These are phyloP conservation scores for Pittosporum tobira DNA, from an alignment of 129 eudicot genomes.

Conservation along the genomic window DNA sequence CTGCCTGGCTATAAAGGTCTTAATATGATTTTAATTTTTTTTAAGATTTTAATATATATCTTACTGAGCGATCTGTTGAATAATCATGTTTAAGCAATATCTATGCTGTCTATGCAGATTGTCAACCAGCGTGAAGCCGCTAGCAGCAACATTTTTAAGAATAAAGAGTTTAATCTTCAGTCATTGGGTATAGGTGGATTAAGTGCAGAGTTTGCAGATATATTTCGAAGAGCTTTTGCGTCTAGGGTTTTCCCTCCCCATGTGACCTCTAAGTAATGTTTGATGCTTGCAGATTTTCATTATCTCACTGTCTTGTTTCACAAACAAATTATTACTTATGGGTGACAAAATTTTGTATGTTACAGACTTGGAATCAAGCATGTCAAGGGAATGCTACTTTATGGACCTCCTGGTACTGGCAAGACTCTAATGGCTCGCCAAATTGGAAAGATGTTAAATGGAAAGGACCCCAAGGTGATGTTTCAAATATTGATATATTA, in stretches of 20 bases:
- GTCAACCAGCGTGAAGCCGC: conserved; percentile 95
- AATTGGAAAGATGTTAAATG: conserved; percentile 93
- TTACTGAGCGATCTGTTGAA: conserved; percentile 1
- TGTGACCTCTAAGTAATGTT: conserved; percentile 75
- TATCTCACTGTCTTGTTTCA: not conserved
- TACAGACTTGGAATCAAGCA: conserved; percentile 86
- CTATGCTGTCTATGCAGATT: conserved; percentile 41
- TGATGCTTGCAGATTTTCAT: conserved; percentile 1
- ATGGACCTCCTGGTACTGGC: conserved; percentile 99
- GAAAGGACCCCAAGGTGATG: conserved; percentile 90
- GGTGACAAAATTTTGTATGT: conserved; percentile 8
- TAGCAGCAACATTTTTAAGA: conserved; percentile 84
- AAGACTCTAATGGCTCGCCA: conserved; percentile 99
- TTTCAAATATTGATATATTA: conserved; percentile 6
- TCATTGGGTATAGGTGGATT: conserved; percentile 92
- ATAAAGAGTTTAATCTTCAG: conserved; percentile 89
- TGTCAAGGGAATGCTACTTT: conserved; percentile 97
- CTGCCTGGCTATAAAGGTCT: not conserved
- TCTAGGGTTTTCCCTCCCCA: conserved; percentile 99
- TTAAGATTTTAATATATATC: too few species aligned
- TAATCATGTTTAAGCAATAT: not conserved
- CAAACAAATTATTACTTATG: not conserved
- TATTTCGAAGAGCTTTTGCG: conserved; percentile 98
- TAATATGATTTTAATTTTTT: conserved; percentile 3
- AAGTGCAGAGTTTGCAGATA: conserved; percentile 93